Conservation (phyloP, 257 asterid genomes). For the Solanum ahanhuiri region DNA sequence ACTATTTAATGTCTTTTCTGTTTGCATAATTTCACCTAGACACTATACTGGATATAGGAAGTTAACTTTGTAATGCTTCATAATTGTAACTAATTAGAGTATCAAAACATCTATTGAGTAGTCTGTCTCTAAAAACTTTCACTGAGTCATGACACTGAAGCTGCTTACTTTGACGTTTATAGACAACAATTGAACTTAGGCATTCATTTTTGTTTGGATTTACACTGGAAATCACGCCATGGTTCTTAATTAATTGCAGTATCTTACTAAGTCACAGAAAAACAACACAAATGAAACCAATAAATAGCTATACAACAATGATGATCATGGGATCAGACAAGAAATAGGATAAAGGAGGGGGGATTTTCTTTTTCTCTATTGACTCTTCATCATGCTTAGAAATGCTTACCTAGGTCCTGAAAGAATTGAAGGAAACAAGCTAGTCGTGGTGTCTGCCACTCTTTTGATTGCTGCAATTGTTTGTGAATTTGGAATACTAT, state of each 20-base stretch:
- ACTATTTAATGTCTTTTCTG: not conserved
- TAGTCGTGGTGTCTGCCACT: not conserved
- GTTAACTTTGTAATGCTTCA: not conserved
- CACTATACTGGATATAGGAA: not conserved
- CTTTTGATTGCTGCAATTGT: not conserved
- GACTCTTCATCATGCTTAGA: not conserved
- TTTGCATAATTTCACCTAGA: not conserved
- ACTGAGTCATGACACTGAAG: not conserved
- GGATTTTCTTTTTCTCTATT: not conserved
- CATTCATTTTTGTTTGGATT: not conserved
- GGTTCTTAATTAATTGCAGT: not conserved
- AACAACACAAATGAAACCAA: not conserved
- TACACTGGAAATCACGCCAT: not conserved
- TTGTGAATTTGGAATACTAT: not conserved
- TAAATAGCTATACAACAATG: not conserved
- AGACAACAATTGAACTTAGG: not conserved
- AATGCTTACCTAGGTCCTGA: constrained; percentile 2
- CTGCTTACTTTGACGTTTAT: not conserved
- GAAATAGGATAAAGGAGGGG: not conserved
- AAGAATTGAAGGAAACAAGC: not conserved
- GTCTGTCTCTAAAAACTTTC: not conserved
- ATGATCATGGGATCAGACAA: not conserved
- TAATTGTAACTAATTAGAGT: not conserved
- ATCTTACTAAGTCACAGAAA: not conserved
- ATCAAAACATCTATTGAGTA: not conserved